Percentiles rank a stretch among this genome's conserved stretches.
Conservation (phyloP, 306 rosid genomes). For the Cercis canadensis region DNA sequence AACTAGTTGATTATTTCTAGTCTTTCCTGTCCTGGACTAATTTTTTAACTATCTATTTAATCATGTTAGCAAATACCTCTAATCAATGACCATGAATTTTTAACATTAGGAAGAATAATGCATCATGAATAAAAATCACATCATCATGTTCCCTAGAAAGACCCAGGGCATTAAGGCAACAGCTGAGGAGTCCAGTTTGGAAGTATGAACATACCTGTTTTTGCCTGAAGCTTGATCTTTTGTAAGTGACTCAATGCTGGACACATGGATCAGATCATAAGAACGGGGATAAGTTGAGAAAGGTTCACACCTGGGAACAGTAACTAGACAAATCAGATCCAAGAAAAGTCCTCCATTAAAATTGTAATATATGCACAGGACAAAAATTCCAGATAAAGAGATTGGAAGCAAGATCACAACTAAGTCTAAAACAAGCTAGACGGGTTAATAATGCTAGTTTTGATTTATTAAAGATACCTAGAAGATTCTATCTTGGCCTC, state of each 20-base stretch:
- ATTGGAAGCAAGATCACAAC: slow-evolving; percentile 4
- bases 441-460: neutral
- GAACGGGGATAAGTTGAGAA: slow-evolving; percentile 98
- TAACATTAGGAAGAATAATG: slow-evolving; percentile 3
- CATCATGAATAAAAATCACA: neutral
- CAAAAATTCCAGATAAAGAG: slow-evolving; percentile 5
- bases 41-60: too few relatives aligned
- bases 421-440: slow-evolving; percentile 27
- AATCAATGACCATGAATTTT: slow-evolving; percentile 8
- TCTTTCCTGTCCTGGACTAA: too few relatives aligned
- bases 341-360: slow-evolving; percentile 12
- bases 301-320: slow-evolving; percentile 89
- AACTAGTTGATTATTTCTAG: too few relatives aligned
- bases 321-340: slow-evolving; percentile 42
- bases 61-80: slow-evolving; percentile 20
- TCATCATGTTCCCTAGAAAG: neutral
- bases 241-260: slow-evolving; percentile 79
- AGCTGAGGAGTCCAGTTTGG: slow-evolving; percentile 2
- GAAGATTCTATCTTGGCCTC: neutral
- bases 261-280: slow-evolving; percentile 85
- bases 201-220: slow-evolving; percentile 60
- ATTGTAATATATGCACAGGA: slow-evolving; percentile 11
- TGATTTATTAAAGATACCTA: slow-evolving; percentile 5
- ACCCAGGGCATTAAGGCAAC: slow-evolving; percentile 24
- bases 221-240: slow-evolving; percentile 70